Base-by-base conservation (phyloP, 352 stramenopile genomes). In the Pythium rishiriense region DNA sequence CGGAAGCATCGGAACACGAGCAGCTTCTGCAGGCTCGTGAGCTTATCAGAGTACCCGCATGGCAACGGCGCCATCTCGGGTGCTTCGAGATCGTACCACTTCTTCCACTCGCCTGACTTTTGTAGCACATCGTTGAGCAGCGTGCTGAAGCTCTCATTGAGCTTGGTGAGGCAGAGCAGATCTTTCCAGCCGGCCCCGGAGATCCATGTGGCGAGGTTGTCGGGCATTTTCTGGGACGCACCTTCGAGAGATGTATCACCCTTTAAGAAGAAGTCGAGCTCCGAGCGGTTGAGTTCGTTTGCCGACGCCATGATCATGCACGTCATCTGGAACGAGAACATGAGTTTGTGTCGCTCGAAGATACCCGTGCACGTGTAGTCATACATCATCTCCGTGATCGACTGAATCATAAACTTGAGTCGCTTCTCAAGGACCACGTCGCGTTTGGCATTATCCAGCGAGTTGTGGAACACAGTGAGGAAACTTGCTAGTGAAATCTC, bases 271-370 rank as follows among this genome's bases (percentile, higher is more conserved):
- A 98, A 98, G 65, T 98, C 94, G 19, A 98, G 83, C 59, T 98
- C 87, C 0, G 71, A 63, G 1, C 88, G 85, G 39, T 97, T 87
- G 19, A 98, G 74, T 7, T 90, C 78, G 17, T 81, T 80, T 0
- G 93, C 81, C 14, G 88, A 90, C 41, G 84, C 79, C 70, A 98
- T 81, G 67, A 98, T 97, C 94, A 98, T 98, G 68, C 89, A 97
- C 15, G 94, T 97, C 87, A 98, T 97, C 71, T 98, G 93, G 71
- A 98, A 98, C 33, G 88, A 94, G 68, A 98, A 98, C 91, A 98
- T 98, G 62, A 98, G 84, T 74, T 98, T 98, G 76, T 98, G 95
- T n/a, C 91, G 85, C 81, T 98, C 95, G 49, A 98, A 98, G 64
- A 98, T 98, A 25, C 95, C 95, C 8, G 91, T 98, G 64, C 95